Percentiles rank a stretch among this genome's conserved stretches.
phyloP scores from a whole-genome alignment of 352 stramenopile species.

The Phytophthora podocarpi region DNA sequence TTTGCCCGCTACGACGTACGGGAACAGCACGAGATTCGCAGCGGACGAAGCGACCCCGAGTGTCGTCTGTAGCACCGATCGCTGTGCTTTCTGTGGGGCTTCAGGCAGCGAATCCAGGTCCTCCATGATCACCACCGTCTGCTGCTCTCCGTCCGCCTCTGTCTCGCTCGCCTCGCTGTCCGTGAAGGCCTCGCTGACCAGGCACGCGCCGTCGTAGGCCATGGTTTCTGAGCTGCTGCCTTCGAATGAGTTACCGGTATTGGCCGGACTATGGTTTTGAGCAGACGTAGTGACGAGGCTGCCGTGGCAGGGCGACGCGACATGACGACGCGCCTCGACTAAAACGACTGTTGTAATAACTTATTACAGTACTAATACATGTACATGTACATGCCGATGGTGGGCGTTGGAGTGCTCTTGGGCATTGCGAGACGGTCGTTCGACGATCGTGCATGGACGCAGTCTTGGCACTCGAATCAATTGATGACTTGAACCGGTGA shows the following conservation, averaged over 20 bases:
- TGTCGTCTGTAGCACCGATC: slow-evolving; percentile 49
- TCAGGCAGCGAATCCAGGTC: slow-evolving; percentile 7
- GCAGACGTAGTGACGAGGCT: background rate
- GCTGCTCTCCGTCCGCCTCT: slow-evolving; percentile 21
- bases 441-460: too few species aligned
- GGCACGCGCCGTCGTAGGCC: slow-evolving; percentile 6
- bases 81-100: background rate
- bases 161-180: slow-evolving; percentile 12
- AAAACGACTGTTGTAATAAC: slow-evolving; percentile 6
- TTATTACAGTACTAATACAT: background rate
- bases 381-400: too few species aligned
- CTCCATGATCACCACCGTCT: slow-evolving; percentile 29
- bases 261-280: background rate
- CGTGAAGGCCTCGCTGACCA: slow-evolving; percentile 34
- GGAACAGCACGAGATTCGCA: slow-evolving; percentile 64
- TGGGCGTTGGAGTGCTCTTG: too few species aligned
- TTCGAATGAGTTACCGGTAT: background rate
- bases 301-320: too few species aligned
- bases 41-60: slow-evolving; percentile 59
- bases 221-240: too few species aligned
- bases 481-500: too few species aligned
- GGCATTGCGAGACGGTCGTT: too few species aligned
- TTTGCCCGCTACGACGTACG: slow-evolving; percentile 66
- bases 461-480: too few species aligned
- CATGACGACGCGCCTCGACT: slow-evolving; percentile 15